Conservation (phyloP, 768 basidiomycete genomes). For the Trametes punicea region DNA sequence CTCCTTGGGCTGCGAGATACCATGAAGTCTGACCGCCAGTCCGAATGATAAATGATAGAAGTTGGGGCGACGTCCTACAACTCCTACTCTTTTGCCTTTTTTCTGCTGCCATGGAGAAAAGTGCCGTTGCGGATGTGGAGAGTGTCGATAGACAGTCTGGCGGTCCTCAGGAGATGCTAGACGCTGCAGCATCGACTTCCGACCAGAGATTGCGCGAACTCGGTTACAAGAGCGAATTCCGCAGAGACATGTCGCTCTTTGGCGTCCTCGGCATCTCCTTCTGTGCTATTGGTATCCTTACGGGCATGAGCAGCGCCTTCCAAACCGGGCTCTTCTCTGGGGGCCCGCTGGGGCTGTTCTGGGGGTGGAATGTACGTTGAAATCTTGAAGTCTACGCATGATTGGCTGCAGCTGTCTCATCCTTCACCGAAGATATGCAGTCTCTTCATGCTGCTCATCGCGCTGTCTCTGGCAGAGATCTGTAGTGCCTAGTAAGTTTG, state of each 20-base stretch:
- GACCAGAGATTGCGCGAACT: constrained; percentile 48
- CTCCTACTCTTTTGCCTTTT: background rate
- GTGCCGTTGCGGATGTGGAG: constrained; percentile 1
- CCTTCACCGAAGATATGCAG: constrained; percentile 44
- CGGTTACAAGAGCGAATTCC: constrained; percentile 53
- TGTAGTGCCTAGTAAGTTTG: constrained; percentile 52
- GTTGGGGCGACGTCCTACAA: background rate
- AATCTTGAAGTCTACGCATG: background rate
- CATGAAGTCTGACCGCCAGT: background rate
- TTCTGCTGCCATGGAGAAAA: constrained; percentile 5
- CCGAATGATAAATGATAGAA: background rate
- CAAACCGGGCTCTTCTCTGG: constrained; percentile 58
- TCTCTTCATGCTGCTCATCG: constrained; percentile 56
- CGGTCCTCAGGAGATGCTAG: background rate
- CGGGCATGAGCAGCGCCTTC: constrained; percentile 58
- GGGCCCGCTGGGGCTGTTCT: constrained; percentile 55
- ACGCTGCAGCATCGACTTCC: constrained; percentile 5
- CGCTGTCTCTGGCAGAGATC: constrained; percentile 54
- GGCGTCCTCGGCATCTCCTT: constrained; percentile 60
- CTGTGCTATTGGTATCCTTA: constrained; percentile 58
- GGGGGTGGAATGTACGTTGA: constrained; percentile 56
- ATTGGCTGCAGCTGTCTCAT: background rate
- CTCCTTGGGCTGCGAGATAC: background rate
- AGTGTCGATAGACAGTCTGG: constrained; percentile 6
- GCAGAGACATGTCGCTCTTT: constrained; percentile 57